A percentile compares a stretch with the other conserved stretches of the same genome.
Conservation (phyloP, 2,329 filamentous ascomycete genomes). For the Aulographum hederae region DNA sequence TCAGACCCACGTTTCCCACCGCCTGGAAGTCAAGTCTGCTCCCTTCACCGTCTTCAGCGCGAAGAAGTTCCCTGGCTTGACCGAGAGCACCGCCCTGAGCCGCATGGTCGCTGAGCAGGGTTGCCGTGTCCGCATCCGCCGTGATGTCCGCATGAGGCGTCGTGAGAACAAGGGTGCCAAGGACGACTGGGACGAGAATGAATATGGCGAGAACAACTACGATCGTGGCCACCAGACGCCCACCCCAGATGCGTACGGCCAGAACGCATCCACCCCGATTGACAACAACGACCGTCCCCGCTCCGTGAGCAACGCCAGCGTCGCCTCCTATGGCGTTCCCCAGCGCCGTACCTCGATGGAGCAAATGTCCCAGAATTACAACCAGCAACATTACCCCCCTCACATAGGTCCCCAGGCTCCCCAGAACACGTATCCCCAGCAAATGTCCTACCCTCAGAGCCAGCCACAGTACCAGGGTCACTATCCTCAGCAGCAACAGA, state of each 20-base stretch:
- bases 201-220: constrained; percentile 35
- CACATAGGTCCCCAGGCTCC: constrained; percentile 23
- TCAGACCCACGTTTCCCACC: constrained; percentile 50
- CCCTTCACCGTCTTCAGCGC: constrained; percentile 86
- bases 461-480: constrained; percentile 15
- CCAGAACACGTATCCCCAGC: constrained; percentile 16
- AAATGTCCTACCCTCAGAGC: constrained; percentile 17
- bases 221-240: constrained; percentile 28
- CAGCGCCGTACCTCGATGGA: constrained; percentile 25
- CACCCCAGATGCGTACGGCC: constrained; percentile 30
- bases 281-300: constrained; percentile 32
- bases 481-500: constrained; percentile 13
- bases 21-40: constrained; percentile 74
- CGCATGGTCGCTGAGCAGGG: constrained; percentile 90
- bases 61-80: constrained; percentile 93
- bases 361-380: constrained; percentile 23
- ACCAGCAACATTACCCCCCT: constrained; percentile 14
- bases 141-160: constrained; percentile 83
- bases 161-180: constrained; percentile 48
- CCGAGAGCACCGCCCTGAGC: constrained; percentile 75
- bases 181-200: constrained; percentile 43
- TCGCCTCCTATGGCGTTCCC: constrained; percentile 13
- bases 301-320: constrained; percentile 41
- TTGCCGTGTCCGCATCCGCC: constrained; percentile 85
- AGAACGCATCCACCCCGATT: constrained; percentile 13